phyloP scores from a whole-genome alignment of 75 land plant species.

The Picea sitchensis region DNA sequence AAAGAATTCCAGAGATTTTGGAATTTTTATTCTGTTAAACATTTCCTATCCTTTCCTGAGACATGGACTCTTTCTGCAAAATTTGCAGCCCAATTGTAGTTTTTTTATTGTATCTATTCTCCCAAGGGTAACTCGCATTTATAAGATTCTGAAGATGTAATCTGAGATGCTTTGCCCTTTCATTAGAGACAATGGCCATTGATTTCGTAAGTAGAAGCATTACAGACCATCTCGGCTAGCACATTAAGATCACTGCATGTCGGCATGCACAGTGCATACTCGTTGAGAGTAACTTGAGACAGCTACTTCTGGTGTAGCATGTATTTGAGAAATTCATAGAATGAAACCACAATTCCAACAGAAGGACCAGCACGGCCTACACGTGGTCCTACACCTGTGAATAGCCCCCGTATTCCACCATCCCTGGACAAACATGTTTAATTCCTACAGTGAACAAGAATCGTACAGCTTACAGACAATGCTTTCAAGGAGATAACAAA shows the following conservation, averaged over 20 bases:
- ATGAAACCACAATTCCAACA: constrained; percentile 92
- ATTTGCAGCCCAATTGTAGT: no score
- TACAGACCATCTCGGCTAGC: background rate
- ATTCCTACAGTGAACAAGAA: background rate
- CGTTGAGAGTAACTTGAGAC: background rate
- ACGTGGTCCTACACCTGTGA: constrained; percentile 84
- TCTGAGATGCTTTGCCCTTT: no score
- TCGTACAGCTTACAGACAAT: background rate
- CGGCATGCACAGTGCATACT: no score
- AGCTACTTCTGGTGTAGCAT: constrained; percentile 28
- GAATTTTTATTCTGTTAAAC: no score
- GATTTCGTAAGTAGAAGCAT: background rate
- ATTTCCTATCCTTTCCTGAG: no score
- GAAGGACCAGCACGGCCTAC: constrained; percentile 93
- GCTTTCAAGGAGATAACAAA: background rate
- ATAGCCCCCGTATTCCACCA: constrained; percentile 69
- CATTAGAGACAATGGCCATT: no score
- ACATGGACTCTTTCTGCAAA: no score
- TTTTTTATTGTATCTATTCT: no score
- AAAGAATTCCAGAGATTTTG: no score
- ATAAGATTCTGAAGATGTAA: no score
- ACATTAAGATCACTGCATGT: no score
- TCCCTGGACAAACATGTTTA: constrained; percentile 42
- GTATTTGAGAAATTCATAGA: constrained; percentile 83
- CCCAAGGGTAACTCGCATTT: no score